phyloP scores from a whole-genome alignment of 768 basidiomycete species.

The Podaxis mareebaensis region DNA sequence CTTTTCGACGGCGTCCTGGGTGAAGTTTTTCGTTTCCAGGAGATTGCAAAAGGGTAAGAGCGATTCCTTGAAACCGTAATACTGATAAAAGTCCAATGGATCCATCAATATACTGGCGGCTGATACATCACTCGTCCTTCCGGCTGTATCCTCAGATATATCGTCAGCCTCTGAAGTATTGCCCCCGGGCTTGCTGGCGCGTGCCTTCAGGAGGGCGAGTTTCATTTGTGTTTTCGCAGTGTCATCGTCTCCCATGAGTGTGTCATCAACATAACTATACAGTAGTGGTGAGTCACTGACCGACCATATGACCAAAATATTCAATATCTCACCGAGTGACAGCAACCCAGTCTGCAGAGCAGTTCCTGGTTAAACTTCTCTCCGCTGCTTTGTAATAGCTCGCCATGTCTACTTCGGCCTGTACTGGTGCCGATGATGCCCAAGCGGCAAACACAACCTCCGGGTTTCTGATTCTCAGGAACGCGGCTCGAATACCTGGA shows the following conservation, averaged over 20 bases:
- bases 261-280: slow-evolving; percentile 36
- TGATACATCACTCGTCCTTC: slow-evolving; percentile 36
- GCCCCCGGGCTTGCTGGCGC: slow-evolving; percentile 43
- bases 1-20: slow-evolving; percentile 33
- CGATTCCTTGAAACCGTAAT: slow-evolving; percentile 46
- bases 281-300: neutral
- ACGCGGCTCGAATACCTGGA: slow-evolving; percentile 45
- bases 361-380: slow-evolving; percentile 49
- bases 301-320: too few species aligned
- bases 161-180: slow-evolving; percentile 37
- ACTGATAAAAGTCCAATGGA: slow-evolving; percentile 49
- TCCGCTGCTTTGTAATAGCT: slow-evolving; percentile 53
- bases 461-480: slow-evolving; percentile 48
- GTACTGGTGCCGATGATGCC: slow-evolving; percentile 51
- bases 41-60: slow-evolving; percentile 49
- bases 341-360: slow-evolving; percentile 53
- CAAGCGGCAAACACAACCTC: slow-evolving; percentile 46
- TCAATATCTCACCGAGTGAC: slow-evolving; percentile 30
- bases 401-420: slow-evolving; percentile 51
- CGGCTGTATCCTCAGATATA: slow-evolving; percentile 33
- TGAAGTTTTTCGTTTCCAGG: slow-evolving; percentile 45
- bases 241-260: slow-evolving; percentile 32
- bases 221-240: slow-evolving; percentile 39
- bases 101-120: slow-evolving; percentile 50
- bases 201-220: slow-evolving; percentile 40